Percentiles rank a stretch among this genome's conserved stretches.
Conservation (phyloP, 2,329 filamentous ascomycete species). For the Trichoderma sp. region DNA sequence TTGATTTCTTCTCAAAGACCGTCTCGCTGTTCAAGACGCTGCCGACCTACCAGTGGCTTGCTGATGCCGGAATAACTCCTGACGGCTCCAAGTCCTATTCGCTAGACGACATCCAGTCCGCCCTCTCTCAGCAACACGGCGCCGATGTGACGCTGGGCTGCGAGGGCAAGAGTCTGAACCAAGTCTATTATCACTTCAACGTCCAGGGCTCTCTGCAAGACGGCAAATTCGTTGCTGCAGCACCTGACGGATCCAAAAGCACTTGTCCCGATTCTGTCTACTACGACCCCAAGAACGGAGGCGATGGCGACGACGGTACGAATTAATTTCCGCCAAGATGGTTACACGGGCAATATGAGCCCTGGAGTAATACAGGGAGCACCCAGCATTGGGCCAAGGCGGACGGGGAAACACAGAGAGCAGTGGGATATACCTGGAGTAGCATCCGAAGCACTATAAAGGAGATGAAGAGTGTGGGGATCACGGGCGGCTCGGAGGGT, state of each 20-base stretch:
- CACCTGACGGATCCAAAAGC: conserved; percentile 58
- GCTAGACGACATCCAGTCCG: conserved; percentile 57
- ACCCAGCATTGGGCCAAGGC: background rate
- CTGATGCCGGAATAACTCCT: conserved; percentile 61
- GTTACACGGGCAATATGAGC: background rate
- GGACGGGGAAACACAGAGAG: conserved; percentile 20
- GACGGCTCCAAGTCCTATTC: conserved; percentile 59
- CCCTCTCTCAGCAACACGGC: conserved; percentile 55
- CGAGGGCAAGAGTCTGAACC: conserved; percentile 47
- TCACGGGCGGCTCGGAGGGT: conserved; percentile 8
- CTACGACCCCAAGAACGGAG: conserved; percentile 48
- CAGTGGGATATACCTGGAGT: background rate
- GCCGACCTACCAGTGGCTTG: conserved; percentile 65
- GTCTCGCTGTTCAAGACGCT: conserved; percentile 67
- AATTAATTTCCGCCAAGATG: background rate
- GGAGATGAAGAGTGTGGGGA: conserved; percentile 10
- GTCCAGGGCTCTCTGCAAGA: conserved; percentile 57
- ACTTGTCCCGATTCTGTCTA: conserved; percentile 67
- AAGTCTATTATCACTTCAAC: conserved; percentile 67
- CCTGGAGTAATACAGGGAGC: background rate
- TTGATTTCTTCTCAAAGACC: conserved; percentile 67
- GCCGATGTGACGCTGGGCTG: conserved; percentile 62
- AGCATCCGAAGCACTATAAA: background rate
- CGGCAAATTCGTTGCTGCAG: conserved; percentile 60
- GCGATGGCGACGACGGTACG: background rate